These are phyloP conservation scores for Phialophora macrospora DNA, from an alignment of 2,329 filamentous ascomycete species.

Conservation along the genomic window DNA sequence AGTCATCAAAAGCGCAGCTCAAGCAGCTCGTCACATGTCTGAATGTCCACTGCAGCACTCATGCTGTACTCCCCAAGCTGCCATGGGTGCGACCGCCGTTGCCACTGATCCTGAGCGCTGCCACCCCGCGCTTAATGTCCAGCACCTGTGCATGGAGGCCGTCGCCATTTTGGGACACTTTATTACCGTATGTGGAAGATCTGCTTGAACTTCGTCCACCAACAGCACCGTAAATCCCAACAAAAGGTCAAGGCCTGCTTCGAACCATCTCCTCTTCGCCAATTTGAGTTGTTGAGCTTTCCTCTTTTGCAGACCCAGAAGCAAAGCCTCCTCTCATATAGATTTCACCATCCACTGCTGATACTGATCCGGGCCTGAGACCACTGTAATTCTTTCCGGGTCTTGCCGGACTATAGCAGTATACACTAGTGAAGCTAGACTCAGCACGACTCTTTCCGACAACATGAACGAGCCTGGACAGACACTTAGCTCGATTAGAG, in stretches of 20 bases:
- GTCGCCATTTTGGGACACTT: slow-evolving; percentile 17
- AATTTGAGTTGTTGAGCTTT: neutral
- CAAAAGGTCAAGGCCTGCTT: slow-evolving; percentile 27
- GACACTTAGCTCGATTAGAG: neutral
- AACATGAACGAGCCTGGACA: neutral
- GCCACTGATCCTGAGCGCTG: neutral
- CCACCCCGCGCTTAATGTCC: neutral
- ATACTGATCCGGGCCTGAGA: neutral
- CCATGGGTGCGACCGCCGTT: neutral
- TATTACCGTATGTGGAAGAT: slow-evolving; percentile 13
- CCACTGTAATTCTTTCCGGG: neutral
- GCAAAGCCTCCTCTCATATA: neutral
- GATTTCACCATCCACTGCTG: neutral
- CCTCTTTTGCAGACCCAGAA: neutral
- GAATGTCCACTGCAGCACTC: neutral
- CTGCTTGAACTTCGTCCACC: slow-evolving; percentile 23
- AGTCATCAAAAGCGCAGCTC: neutral
- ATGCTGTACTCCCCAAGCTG: neutral
- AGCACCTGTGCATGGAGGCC: neutral
- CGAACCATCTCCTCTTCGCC: neutral
- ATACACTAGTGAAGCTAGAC: neutral
- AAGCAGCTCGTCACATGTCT: neutral
- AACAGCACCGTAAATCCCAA: slow-evolving; percentile 28
- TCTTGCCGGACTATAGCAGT: neutral
- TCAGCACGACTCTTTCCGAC: neutral